These are phyloP conservation scores for Circinella minor DNA, from an alignment of 371 early-diverging fungal species.

Conservation along the genomic window DNA sequence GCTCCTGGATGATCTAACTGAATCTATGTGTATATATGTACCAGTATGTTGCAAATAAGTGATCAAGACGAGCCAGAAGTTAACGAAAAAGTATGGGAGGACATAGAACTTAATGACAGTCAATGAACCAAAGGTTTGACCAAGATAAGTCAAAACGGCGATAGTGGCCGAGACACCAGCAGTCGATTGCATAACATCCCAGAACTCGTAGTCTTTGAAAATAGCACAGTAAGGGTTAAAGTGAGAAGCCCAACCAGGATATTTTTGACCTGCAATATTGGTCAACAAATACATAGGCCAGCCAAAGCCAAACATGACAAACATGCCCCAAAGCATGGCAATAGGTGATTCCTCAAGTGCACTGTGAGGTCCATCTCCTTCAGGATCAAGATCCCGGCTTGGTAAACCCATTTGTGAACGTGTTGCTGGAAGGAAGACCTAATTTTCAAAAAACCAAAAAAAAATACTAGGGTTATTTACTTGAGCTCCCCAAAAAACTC, in stretches of 20 bases:
- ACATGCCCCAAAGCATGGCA: slow-evolving; percentile 57
- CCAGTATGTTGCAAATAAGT: slow-evolving; percentile 89
- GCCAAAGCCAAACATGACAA: slow-evolving; percentile 73
- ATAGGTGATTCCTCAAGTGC: slow-evolving; percentile 72
- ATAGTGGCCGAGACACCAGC: slow-evolving; percentile 69
- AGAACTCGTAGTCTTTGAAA: slow-evolving; percentile 72
- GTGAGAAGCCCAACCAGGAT: slow-evolving; percentile 78
- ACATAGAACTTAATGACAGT: slow-evolving; percentile 79
- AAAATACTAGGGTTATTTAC: too few relatives aligned
- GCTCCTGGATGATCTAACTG: too few relatives aligned
- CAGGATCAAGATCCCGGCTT: slow-evolving; percentile 35
- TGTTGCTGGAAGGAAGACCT: slow-evolving; percentile 82
- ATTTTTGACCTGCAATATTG: slow-evolving; percentile 76
- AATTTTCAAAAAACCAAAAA: neutral
- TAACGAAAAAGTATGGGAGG: slow-evolving; percentile 80
- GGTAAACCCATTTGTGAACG: slow-evolving; percentile 57
- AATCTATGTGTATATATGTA: too few relatives aligned
- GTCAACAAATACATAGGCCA: slow-evolving; percentile 83
- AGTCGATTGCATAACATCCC: slow-evolving; percentile 71
- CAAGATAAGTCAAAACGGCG: slow-evolving; percentile 54
- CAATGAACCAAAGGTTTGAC: slow-evolving; percentile 55
- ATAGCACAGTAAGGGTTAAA: slow-evolving; percentile 79
- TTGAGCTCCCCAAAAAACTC: too few relatives aligned
- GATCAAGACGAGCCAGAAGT: slow-evolving; percentile 88
- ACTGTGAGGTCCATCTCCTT: slow-evolving; percentile 49